Conservation (phyloP, 1,284 basidiomycete genomes). For the Boletus hoseneyae region DNA sequence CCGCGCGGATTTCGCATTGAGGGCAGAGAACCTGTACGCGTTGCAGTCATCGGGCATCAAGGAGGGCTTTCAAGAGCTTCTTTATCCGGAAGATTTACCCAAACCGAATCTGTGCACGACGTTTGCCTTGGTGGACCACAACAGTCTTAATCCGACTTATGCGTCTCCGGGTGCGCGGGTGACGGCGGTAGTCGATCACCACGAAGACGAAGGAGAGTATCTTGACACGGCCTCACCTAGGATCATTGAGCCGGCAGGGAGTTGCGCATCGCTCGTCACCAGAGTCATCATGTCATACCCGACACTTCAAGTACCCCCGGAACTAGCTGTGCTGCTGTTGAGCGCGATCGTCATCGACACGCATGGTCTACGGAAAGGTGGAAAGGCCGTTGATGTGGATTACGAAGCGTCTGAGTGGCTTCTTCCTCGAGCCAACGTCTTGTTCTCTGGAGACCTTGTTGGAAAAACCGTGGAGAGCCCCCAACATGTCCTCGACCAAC, state of each 20-base stretch:
- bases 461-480: constrained; percentile 7
- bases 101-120: constrained; percentile 42
- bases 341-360: constrained; percentile 85
- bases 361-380: constrained; percentile 66
- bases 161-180: constrained; percentile 50
- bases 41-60: constrained; percentile 57
- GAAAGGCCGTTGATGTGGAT: constrained; percentile 72
- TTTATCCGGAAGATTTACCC: constrained; percentile 57
- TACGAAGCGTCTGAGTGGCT: constrained; percentile 60
- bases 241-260: constrained; percentile 67
- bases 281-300: constrained; percentile 42
- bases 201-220: constrained; percentile 80
- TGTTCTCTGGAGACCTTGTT: constrained; percentile 20
- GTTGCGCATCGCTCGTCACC: constrained; percentile 77
- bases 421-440: constrained; percentile 43
- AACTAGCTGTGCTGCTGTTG: constrained; percentile 77
- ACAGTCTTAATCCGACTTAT: constrained; percentile 61
- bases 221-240: constrained; percentile 61
- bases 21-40: constrained; percentile 85
- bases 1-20: constrained; percentile 68
- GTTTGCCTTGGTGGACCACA: constrained; percentile 90
- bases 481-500: constrained; percentile 25
- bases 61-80: constrained; percentile 46
- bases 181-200: constrained; percentile 87
- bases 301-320: constrained; percentile 41